Base-by-base conservation (phyloP, 306 rosid genomes). In the Inga oerstediana region DNA sequence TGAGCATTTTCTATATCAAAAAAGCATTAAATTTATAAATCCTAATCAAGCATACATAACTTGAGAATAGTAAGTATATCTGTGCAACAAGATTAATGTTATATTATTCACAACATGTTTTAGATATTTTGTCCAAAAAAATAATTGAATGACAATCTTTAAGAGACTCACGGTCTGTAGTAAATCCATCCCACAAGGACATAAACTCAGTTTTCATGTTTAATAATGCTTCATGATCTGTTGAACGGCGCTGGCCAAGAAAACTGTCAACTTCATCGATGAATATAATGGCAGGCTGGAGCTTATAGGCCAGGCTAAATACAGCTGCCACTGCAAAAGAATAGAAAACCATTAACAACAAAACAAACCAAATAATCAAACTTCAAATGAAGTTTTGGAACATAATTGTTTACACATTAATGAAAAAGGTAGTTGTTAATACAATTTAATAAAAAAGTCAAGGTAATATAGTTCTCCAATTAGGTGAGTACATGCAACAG, bases 161-260 rank as follows among this genome's bases (percentile, higher is more conserved):
- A 37, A 70, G 44, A 59, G 17, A 89, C 98, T 91, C 84, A 97
- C 99, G 94, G 84, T 97, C 97, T 34, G 99, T 97, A 70, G 98
- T 91, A 84, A 97, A 97, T 35, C 99, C 99, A 81, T 97, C 99
- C 99, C 99, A 97, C 49, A 94, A 85, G 72, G 99, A 92, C 99
- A 97, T 97, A 86, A 97, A 97, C 88, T 97, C 99, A 34, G 99
- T 97, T 88, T 97, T 97, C 98, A 97, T 97, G 90, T 92, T 97
- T 59, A 95, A 89, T 75, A 92, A 66, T 65, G 98, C 98, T 86
- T 97, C 99, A n/a, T 97, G 98, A 88, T 97, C 99, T 45, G 99
- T 58, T 52, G 88, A 85, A 32, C 97, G 97, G 4, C 99, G 97
- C 86, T 97, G 98, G 66, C 99, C 99, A 91, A 97, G 89, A 78